Base-by-base conservation (phyloP, 2,329 filamentous ascomycete species). In the Talaromyces pinophilus region DNA sequence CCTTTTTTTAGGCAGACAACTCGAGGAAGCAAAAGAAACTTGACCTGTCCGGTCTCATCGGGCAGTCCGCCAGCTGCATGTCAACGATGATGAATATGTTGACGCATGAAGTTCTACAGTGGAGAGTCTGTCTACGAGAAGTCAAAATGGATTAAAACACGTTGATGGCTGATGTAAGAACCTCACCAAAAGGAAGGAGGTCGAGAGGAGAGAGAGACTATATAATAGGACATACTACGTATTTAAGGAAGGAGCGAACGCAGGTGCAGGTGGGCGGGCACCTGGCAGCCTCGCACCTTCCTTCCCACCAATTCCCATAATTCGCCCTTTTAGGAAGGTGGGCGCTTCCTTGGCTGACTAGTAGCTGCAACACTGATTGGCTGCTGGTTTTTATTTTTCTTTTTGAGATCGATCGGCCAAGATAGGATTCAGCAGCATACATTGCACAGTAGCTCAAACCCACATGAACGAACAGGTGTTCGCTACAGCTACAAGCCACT, bases 381-480 rank as follows among this genome's bases (percentile, higher is more conserved):
- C 15, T 13, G 40, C 13, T 46, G 6, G 2, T 46, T 59, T 28
- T n/a, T 28, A 40, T 30, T 42, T 19, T 35, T 13, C 15, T 17
- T 59, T 44, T 46, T 33, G n/a, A 60, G 57, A 60, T 42, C 57
- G 57, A 60, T 42, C 40, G 13, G 57, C 55, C 35, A 40, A 38
- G 35, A 59, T 40, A 28, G 22, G 15, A 59, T 59, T 42, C 40
- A 44, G 19, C 25, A 30, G 33, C n/a, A 59, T 25, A 33, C 15
- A 35, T 15, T 35, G 33, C 35, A 38, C n/a, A 35, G 55, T 30
- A 59, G 33, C 25, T 52, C 48, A 30, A 30, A 28, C 25, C 48
- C 33, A 59, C 57, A 44, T 59, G 28, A 38, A 60, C 57, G 57
- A 60, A 60, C 57, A 44, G 13, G 13, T 60, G 57, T 60, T 60